These are phyloP conservation scores for Lactifluus piperatus DNA, from an alignment of 768 basidiomycete species.

Conservation along the genomic window DNA sequence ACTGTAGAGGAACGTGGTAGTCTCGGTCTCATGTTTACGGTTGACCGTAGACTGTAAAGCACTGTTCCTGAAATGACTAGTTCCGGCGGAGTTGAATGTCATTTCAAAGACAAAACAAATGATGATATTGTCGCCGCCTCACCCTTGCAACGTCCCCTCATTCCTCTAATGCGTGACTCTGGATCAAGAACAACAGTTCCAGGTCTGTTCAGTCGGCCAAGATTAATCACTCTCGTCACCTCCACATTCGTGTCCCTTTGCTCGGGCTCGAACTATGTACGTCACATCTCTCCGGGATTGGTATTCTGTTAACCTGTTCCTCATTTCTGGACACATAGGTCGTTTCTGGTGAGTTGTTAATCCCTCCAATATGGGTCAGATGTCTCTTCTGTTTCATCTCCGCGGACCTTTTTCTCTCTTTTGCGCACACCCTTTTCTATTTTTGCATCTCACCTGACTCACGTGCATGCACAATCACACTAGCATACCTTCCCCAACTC, in stretches of 20 bases:
- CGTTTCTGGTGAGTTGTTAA: conserved; percentile 28
- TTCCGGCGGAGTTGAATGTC: too few species aligned
- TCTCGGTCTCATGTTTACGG: too few species aligned
- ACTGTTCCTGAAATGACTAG: too few species aligned
- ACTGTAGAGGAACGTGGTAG: background rate
- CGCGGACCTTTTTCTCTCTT: background rate
- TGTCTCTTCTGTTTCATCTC: background rate
- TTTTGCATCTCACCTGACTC: background rate
- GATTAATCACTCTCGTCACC: conserved; percentile 32
- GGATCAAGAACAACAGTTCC: background rate
- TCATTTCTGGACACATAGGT: conserved; percentile 23
- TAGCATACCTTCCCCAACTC: conserved; percentile 84
- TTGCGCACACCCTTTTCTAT: background rate
- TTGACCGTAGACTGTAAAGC: too few species aligned
- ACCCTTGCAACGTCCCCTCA: too few species aligned
- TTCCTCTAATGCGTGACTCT: background rate
- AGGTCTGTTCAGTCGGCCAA: background rate
- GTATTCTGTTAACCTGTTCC: background rate
- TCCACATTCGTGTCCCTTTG: conserved; percentile 53
- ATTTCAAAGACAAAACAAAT: too few species aligned
- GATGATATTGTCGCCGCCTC: too few species aligned
- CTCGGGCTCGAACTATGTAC: conserved; percentile 70
- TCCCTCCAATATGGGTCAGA: background rate
- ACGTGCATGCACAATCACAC: background rate
- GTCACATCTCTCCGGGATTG: conserved; percentile 22